Percentiles rank a stretch among this genome's conserved stretches.
phyloP scores from a whole-genome alignment of 345 rosid genomes.

The Corchorus olitorius region DNA sequence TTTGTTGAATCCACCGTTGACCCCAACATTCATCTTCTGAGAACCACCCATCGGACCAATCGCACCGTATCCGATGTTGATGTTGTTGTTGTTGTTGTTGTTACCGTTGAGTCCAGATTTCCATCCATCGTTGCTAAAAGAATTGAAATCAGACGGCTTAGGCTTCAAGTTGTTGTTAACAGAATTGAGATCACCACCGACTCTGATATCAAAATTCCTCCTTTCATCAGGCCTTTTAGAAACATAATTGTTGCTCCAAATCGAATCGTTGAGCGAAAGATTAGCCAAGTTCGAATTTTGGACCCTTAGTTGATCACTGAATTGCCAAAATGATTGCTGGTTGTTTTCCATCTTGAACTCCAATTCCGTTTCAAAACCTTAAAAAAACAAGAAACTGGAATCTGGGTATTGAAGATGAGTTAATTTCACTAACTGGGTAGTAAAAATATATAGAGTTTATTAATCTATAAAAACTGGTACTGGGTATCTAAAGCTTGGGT shows the following conservation, averaged over 20 bases:
- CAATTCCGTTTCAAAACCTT: not conserved
- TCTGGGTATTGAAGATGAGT: conserved; percentile 14
- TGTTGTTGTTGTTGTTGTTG: conserved; percentile 26
- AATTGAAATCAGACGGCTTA: conserved; percentile 49
- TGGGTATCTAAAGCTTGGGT: not conserved
- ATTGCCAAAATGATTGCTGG: conserved; percentile 91
- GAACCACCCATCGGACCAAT: conserved; percentile 33
- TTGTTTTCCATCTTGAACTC: conserved; percentile 64
- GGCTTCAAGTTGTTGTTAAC: conserved; percentile 34
- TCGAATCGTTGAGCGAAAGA: conserved; percentile 82
- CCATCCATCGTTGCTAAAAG: conserved; percentile 49
- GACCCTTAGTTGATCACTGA: conserved; percentile 89
- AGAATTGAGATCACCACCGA: conserved; percentile 47
- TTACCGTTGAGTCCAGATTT: conserved; percentile 39
- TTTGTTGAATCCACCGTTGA: conserved; percentile 83
- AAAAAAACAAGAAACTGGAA: conserved; percentile 11
- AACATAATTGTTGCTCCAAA: conserved; percentile 69
- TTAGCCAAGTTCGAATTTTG: conserved; percentile 68
- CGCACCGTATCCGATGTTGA: conserved; percentile 36
- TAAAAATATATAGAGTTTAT: not conserved
- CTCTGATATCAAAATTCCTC: conserved; percentile 71
- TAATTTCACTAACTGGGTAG: conserved; percentile 9
- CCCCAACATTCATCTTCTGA: conserved; percentile 35
- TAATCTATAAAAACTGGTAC: not conserved
- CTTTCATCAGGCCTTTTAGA: conserved; percentile 68